Conservation (phyloP, 345 rosid genomes). For the Moricandia moricandioides region DNA sequence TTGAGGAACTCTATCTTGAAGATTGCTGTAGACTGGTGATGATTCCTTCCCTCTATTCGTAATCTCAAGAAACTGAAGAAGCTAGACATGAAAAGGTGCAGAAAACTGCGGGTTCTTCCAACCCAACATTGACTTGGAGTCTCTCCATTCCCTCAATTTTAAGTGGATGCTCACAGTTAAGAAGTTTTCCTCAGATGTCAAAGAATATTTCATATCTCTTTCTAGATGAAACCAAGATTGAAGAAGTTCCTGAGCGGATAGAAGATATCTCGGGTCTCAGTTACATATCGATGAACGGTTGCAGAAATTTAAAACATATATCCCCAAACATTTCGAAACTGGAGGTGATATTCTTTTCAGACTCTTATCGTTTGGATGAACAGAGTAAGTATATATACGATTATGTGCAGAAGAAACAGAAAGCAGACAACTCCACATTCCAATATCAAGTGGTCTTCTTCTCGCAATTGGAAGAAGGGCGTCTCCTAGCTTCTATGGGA, state of each 20-base stretch:
- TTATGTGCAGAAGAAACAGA: not conserved
- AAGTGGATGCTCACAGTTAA: not conserved
- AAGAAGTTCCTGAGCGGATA: not conserved
- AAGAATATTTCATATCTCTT: not conserved
- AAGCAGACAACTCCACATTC: not conserved
- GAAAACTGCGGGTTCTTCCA: not conserved
- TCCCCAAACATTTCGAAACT: constrained; percentile 8
- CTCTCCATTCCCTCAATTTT: not conserved
- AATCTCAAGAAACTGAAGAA: not conserved
- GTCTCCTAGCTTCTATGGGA: not conserved
- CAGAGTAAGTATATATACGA: too few species aligned
- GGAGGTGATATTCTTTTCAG: not conserved
- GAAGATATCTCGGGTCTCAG: not conserved
- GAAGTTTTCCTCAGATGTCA: not conserved
- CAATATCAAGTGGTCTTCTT: not conserved
- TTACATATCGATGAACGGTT: not conserved
- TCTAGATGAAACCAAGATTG: not conserved
- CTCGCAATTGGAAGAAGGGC: not conserved
- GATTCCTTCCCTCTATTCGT: not conserved
- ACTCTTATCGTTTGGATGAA: not conserved
- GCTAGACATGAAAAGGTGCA: constrained; percentile 4
- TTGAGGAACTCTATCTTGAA: not conserved
- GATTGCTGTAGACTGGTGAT: not conserved
- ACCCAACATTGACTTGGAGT: not conserved
- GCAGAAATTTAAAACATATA: not conserved